Evolutionary conservation across 1,284 basidiomycete genomes (phyloP).

Genomic region (Agaricales sp.): DNA sequence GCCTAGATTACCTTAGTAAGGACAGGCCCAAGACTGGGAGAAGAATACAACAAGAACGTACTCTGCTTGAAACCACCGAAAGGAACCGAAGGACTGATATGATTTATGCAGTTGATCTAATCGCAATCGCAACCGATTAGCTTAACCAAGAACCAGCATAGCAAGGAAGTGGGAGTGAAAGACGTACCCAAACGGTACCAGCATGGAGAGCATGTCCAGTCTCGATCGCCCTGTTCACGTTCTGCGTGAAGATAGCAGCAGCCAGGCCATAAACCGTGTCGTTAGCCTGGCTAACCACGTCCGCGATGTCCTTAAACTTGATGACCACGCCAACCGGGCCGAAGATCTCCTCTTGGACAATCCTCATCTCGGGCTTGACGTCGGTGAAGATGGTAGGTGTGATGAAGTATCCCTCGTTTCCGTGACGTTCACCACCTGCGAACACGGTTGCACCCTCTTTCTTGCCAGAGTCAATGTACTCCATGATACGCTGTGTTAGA

Average conservation of each 20-base stretch:
- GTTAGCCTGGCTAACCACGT: conserved; percentile 75
- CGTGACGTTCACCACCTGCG: conserved; percentile 67
- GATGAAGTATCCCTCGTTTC: conserved; percentile 69
- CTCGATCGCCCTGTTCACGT: conserved; percentile 67
- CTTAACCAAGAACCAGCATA: not conserved
- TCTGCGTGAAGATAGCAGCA: conserved; percentile 74
- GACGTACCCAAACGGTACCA: conserved; percentile 64
- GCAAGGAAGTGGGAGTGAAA: not conserved
- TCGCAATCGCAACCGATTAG: not conserved
- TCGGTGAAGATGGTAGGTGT: conserved; percentile 84
- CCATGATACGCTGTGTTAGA: conserved; percentile 61
- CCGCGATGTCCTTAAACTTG: conserved; percentile 62
- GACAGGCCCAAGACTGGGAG: not conserved
- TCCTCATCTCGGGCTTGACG: conserved; percentile 71
- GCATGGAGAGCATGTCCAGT: conserved; percentile 74
- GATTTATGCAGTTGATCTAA: conserved; percentile 69
- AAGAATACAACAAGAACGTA: not conserved
- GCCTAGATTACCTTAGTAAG: not conserved
- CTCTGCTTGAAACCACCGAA: conserved; percentile 89
- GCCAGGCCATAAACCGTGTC: conserved; percentile 83
- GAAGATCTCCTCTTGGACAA: conserved; percentile 88
- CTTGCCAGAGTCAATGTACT: conserved; percentile 82
- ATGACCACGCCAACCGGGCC: conserved; percentile 74
- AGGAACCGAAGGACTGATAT: conserved; percentile 54
- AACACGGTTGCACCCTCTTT: conserved; percentile 75